Percentiles rank a stretch among this genome's conserved stretches.
phyloP scores from a whole-genome alignment of 192 early-diverging fungal genomes.

The Gigaspora rosea region DNA sequence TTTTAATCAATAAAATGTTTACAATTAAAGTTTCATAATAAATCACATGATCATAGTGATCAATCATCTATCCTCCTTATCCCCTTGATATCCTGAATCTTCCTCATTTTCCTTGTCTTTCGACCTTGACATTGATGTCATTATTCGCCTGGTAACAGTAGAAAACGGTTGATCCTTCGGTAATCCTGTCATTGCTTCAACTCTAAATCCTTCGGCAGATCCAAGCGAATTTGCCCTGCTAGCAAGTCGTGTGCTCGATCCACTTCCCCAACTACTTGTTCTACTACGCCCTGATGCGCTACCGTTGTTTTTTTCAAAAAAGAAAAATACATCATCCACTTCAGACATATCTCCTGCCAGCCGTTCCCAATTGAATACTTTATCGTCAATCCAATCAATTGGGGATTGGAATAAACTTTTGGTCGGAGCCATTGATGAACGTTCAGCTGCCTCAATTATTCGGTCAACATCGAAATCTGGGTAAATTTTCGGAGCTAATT shows the following conservation, averaged over 20 bases:
- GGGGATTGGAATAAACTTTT: conserved; percentile 42
- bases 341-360: conserved; percentile 47
- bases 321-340: conserved; percentile 54
- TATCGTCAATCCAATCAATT: conserved; percentile 57
- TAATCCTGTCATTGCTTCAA: conserved; percentile 53
- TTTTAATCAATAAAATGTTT: too few relatives aligned
- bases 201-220: conserved; percentile 44
- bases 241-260: conserved; percentile 41
- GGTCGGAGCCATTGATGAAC: conserved; percentile 31
- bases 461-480: conserved; percentile 66
- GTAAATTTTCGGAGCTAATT: conserved; percentile 80
- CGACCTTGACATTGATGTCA: background rate
- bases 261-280: conserved; percentile 44
- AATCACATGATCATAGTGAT: too few relatives aligned
- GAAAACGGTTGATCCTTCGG: conserved; percentile 42
- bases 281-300: conserved; percentile 46
- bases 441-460: conserved; percentile 40
- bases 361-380: conserved; percentile 59
- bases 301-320: conserved; percentile 50
- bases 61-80: conserved; percentile 15
- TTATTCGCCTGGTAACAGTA: conserved; percentile 20
- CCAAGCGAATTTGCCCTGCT: conserved; percentile 52
- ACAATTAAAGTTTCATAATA: too few relatives aligned
- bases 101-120: conserved; percentile 11
- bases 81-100: conserved; percentile 30